Percentiles rank a stretch among this genome's conserved stretches.
phyloP scores from a whole-genome alignment of 495 filamentous ascomycete genomes.

The Aspergillus sclerotioniger region DNA sequence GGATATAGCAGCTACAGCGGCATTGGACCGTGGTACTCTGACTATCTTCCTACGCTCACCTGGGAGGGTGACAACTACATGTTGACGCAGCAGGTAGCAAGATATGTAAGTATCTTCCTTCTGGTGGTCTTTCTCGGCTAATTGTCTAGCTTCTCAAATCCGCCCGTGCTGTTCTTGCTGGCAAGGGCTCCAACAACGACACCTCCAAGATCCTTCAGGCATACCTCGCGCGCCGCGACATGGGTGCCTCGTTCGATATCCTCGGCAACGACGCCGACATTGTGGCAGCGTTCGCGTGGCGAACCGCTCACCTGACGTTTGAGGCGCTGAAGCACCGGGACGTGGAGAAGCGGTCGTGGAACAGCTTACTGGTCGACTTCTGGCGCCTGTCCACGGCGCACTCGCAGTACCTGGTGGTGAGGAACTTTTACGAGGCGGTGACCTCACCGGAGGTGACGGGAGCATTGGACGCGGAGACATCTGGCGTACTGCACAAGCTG shows the following conservation, averaged over 20 bases:
- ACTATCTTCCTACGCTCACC: constrained; percentile 68
- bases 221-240: constrained; percentile 60
- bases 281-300: constrained; percentile 69
- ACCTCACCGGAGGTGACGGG: constrained; percentile 41
- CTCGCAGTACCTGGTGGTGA: constrained; percentile 67
- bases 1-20: constrained; percentile 69
- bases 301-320: constrained; percentile 65
- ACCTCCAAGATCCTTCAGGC: constrained; percentile 55
- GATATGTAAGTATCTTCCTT: constrained; percentile 48
- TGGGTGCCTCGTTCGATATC: constrained; percentile 66
- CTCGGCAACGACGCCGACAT: constrained; percentile 61
- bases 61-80: constrained; percentile 73
- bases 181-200: constrained; percentile 54
- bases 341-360: constrained; percentile 67
- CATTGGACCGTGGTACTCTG: constrained; percentile 65
- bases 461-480: constrained; percentile 52
- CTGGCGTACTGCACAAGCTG: constrained; percentile 55
- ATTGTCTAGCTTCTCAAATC: constrained; percentile 54
- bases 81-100: constrained; percentile 74
- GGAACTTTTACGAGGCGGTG: constrained; percentile 70
- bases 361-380: constrained; percentile 69
- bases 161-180: constrained; percentile 59
- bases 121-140: constrained; percentile 1
- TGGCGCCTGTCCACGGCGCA: constrained; percentile 67
- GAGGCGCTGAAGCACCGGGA: constrained; percentile 70